Evolutionary conservation across 1,284 basidiomycete genomes (phyloP), one percentile per base, ranked within the genome.

Genomic region (Rhodotorula glutinis): DNA sequence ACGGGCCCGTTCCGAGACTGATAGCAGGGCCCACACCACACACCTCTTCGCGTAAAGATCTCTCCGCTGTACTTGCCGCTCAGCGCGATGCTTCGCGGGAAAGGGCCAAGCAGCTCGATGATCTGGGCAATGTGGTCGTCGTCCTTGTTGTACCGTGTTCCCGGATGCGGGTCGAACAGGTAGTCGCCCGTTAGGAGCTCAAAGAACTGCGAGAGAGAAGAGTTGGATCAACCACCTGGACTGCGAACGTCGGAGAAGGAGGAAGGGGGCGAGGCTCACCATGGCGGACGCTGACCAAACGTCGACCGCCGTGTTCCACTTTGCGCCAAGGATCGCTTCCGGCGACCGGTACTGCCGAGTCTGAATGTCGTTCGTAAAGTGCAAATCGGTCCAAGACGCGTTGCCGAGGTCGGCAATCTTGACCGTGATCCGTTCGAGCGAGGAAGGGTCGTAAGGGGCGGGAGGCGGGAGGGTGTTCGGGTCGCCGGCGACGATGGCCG

Each of bases 51-150:
- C 75, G 90, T 98, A 82, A 98, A 98, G 77, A 98, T 92, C 78
- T 98, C 94, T 62, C 87, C 86, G 71, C 87, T 90, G 81, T 97
- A 98, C 79, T 96, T 98, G 55, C 96, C 96, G 4, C 87, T 86
- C 74, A 96, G 86, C 3, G 92, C 92, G 55, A 98, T 82, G 60
- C 82, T 83, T 76, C 88, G 88, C 17, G 94, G 91, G 78, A 84
- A 83, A 76, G 96, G 92, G 60, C 95, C 96, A 74, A 98, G 83
- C 23, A 98, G 84, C 81, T 98, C 96, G 80, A 98, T 93, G 75
- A 98, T 92, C 81, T 98, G 95, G 8, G 96, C 95, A 67, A 98
- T 92, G 77, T 98, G 95, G 78, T 98, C 96, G 79, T 98, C 95
- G 79, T 98, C 96, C 80, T 97, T 96, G 81, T 87, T 88, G 79